Percentiles rank a stretch among this genome's conserved stretches.
Conservation (phyloP, 768 basidiomycete genomes). For the Tulasnella sp. region DNA sequence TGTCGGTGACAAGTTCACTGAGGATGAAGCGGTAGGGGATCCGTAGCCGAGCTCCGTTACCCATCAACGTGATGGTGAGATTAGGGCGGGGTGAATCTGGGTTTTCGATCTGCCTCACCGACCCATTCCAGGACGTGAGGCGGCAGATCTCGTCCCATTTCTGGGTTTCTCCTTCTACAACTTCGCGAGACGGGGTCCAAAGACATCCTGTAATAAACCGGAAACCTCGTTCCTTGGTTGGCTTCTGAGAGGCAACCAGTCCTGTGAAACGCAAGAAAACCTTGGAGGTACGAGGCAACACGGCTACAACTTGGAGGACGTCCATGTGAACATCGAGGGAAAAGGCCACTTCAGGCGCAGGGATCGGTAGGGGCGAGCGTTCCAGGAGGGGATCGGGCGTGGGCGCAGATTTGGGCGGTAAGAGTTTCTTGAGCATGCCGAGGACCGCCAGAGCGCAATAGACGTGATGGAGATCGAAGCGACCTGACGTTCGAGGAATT, state of each 20-base stretch:
- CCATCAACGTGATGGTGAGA: slow-evolving; percentile 35
- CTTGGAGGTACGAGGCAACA: slow-evolving; percentile 32
- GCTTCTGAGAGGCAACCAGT: background rate
- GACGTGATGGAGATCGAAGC: slow-evolving; percentile 42
- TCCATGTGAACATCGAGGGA: slow-evolving; percentile 27
- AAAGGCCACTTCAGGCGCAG: slow-evolving; percentile 18
- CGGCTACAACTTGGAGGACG: slow-evolving; percentile 37
- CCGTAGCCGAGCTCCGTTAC: slow-evolving; percentile 57
- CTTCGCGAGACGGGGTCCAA: slow-evolving; percentile 45
- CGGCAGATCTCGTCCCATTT: slow-evolving; percentile 68
- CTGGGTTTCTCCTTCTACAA: slow-evolving; percentile 20
- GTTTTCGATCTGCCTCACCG: slow-evolving; percentile 25
- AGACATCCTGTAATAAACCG: slow-evolving; percentile 27
- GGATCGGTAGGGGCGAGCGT: background rate
- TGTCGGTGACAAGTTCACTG: slow-evolving; percentile 63
- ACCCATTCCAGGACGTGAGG: slow-evolving; percentile 41
- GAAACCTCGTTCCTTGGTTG: slow-evolving; percentile 6
- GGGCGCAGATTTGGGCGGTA: slow-evolving; percentile 17
- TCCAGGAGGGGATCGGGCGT: slow-evolving; percentile 15
- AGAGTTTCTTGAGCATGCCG: slow-evolving; percentile 38
- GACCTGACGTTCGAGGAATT: slow-evolving; percentile 12
- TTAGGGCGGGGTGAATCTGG: slow-evolving; percentile 14
- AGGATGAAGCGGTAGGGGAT: slow-evolving; percentile 72
- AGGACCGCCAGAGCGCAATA: slow-evolving; percentile 59
- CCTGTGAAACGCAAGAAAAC: slow-evolving; percentile 24